Evolutionary conservation across 495 filamentous ascomycete species (phyloP).

Genomic region (Letharia lupina): DNA sequence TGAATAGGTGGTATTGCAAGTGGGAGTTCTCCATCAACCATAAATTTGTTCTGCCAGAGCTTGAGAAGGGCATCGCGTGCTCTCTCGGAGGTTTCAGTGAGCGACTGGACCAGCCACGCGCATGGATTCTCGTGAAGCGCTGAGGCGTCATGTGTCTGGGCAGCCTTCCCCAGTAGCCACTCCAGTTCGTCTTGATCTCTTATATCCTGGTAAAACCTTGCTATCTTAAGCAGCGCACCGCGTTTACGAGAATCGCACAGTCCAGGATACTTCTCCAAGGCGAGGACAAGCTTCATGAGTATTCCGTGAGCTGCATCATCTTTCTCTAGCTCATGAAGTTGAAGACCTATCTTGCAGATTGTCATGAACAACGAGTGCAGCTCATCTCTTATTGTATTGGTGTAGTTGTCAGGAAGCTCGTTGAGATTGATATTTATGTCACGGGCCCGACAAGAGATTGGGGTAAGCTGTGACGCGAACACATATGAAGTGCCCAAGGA

Average conservation of each 20-base stretch:
- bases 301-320: background rate
- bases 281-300: background rate
- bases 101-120: background rate
- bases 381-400: background rate
- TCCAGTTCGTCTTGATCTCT: background rate
- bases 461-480: background rate
- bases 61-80: background rate
- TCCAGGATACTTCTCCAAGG: background rate
- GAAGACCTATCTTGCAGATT: background rate
- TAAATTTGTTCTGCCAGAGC: background rate
- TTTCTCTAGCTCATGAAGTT: background rate
- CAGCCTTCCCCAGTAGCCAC: background rate
- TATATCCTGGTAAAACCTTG: background rate
- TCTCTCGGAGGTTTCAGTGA: background rate
- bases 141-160: background rate
- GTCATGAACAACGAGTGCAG: background rate
- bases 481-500: background rate
- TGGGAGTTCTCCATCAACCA: background rate
- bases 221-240: background rate
- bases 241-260: background rate
- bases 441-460: background rate
- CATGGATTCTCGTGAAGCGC: background rate
- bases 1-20: background rate
- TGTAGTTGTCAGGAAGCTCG: background rate
- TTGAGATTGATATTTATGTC: background rate